Base-by-base conservation (phyloP, 1,284 basidiomycete genomes). In the Quambalaria eucalypti region DNA sequence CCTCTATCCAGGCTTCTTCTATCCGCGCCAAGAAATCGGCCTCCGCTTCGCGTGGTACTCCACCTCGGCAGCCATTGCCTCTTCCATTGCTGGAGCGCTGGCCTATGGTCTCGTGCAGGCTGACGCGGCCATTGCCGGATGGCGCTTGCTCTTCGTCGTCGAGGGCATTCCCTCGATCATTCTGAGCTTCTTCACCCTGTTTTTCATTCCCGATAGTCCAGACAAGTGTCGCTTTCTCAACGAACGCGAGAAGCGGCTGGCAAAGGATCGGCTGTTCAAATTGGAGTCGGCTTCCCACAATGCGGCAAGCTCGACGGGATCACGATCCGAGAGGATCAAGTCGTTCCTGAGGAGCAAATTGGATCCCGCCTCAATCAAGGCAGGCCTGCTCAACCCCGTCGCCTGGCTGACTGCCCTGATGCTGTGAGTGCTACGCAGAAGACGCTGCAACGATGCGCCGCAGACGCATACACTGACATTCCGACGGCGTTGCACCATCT, bases 111-210 rank as follows among this genome's bases (percentile, higher is more conserved):
- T 74, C 42, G 59, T 69, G 2, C 64, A 66, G 5, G 60, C 64
- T 4, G 52, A 66, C 31, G 55, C 65, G 1, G 7, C 52, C 0
- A 30, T 74, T 2, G 62, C 54, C 8, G 52, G 51, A 0, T 74
- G 68, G 65, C 56, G 69, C 14, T 39, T 73, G 40, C 53, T 74
- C 16, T 69, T 73, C 52, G 28, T 73, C 19, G 55, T 75, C 39
- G 73, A 75, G 40, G 73, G 70, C 0, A 40, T 62, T 0, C 73
- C 73, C 0, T 69, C 73, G 0, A 23, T 75, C 19, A 21, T 71
- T 10, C 44, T 69, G 52, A 66, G 51, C 0, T 56, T 64, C 2
- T 8, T 70, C n/a, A 58, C 68, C 2, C 69, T 50, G 39, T 64
- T 61, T 29, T 52, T 57, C 33, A 56, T 75, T 12, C 70, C 73